Conservation (phyloP, 176 grass and related monocot species). For the Aegilops sharonensis region DNA sequence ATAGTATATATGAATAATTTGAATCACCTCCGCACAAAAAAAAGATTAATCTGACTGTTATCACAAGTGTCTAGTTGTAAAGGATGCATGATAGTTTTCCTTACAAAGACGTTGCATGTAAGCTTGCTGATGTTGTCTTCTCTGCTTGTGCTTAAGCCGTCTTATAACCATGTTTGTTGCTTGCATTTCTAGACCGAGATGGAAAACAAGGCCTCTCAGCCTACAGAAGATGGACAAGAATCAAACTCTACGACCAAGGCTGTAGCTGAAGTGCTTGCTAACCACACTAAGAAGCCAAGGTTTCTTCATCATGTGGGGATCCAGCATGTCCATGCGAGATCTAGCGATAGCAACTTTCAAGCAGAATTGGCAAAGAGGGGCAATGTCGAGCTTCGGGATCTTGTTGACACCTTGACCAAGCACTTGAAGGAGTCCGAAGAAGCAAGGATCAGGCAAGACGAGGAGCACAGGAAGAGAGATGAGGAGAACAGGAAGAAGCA, state of each 20-base stretch:
- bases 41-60: no score
- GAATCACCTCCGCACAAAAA: no score
- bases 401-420: not conserved
- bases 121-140: not conserved
- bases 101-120: not conserved
- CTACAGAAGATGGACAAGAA: not conserved
- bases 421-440: not conserved
- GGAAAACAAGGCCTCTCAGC: not conserved
- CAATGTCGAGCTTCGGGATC: not conserved
- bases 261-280: not conserved
- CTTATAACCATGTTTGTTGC: not conserved
- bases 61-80: no score
- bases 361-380: not conserved
- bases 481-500: not conserved
- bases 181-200: not conserved
- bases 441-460: not conserved
- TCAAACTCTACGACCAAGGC: not conserved
- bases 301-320: not conserved
- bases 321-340: not conserved
- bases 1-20: no score
- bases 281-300: not conserved
- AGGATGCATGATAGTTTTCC: no score
- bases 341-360: not conserved
- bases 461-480: not conserved
- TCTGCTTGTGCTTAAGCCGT: not conserved